Evolutionary conservation across 1,284 basidiomycete species (phyloP).

Genomic region (Coniferiporia weirii): DNA sequence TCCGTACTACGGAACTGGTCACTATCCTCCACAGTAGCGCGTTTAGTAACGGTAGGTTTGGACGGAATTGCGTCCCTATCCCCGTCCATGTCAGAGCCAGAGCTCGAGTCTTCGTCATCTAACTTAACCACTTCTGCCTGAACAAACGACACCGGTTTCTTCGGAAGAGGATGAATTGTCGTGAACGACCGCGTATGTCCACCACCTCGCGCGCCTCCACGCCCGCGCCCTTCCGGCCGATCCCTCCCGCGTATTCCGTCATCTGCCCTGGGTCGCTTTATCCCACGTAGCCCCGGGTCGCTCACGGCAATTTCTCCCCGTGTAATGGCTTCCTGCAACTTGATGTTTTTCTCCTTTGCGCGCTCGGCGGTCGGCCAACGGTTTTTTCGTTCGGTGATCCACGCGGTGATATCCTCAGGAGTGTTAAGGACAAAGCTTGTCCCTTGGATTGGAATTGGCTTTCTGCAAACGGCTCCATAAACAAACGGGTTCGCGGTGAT

Average conservation of each 20-base stretch:
- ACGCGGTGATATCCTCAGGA: conserved; percentile 75
- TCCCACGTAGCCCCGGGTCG: conserved; percentile 35
- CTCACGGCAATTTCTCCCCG: conserved; percentile 67
- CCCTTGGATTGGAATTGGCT: conserved; percentile 73
- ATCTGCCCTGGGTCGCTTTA: conserved; percentile 29
- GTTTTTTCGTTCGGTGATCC: conserved; percentile 83
- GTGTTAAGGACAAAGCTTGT: conserved; percentile 74
- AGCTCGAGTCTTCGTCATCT: conserved; percentile 35
- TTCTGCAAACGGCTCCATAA: conserved; percentile 37
- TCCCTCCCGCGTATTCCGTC: conserved; percentile 15
- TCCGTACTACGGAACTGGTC: too few relatives aligned
- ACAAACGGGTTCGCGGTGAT: conserved; percentile 7
- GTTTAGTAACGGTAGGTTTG: conserved; percentile 32
- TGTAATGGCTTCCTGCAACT: conserved; percentile 66
- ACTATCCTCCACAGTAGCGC: background rate
- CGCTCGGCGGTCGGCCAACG: conserved; percentile 72
- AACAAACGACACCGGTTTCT: conserved; percentile 12
- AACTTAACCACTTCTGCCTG: conserved; percentile 23
- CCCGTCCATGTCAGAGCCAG: conserved; percentile 47
- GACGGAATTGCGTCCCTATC: conserved; percentile 43
- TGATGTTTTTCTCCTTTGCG: conserved; percentile 74
- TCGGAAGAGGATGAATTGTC: conserved; percentile 21
- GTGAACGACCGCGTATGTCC: conserved; percentile 31
- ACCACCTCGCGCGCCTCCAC: conserved; percentile 26
- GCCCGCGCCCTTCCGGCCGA: background rate